These are phyloP conservation scores for Aureobasidium melanogenum DNA, from an alignment of 2,329 filamentous ascomycete species.

Conservation along the genomic window DNA sequence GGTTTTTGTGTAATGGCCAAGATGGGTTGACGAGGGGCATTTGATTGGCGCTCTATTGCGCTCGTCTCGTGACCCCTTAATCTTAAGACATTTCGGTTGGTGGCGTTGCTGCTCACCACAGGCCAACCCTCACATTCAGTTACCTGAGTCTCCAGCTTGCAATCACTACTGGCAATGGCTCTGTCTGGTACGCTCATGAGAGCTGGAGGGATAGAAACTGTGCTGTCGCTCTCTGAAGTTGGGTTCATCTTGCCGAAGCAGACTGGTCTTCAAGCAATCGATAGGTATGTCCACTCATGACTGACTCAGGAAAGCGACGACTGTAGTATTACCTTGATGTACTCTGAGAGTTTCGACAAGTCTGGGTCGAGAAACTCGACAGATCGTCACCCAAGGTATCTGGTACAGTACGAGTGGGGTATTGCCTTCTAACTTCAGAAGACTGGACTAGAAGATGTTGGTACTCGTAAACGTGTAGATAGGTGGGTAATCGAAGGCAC, in stretches of 20 bases:
- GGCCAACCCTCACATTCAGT: background rate
- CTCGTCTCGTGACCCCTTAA: constrained; percentile 6
- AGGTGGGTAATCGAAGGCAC: background rate
- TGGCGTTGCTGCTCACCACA: background rate
- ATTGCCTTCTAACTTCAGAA: background rate
- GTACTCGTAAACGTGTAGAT: background rate
- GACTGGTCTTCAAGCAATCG: too few relatives aligned
- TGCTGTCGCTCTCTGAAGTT: too few relatives aligned
- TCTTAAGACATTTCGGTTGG: background rate
- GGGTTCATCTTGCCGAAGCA: background rate
- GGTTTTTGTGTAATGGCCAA: background rate
- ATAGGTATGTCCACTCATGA: background rate
- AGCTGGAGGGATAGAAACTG: background rate
- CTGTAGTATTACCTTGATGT: background rate
- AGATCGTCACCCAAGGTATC: background rate
- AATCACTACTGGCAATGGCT: background rate
- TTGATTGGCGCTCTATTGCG: background rate
- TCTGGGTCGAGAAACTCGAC: background rate
- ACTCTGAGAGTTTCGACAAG: background rate
- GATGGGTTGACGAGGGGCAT: background rate
- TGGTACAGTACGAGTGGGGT: background rate
- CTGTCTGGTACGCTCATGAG: background rate
- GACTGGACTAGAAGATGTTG: background rate
- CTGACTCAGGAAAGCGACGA: background rate
- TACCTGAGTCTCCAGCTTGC: background rate